Evolutionary conservation across 2,329 filamentous ascomycete genomes (phyloP).

Genomic region (Botrytis byssoidea): DNA sequence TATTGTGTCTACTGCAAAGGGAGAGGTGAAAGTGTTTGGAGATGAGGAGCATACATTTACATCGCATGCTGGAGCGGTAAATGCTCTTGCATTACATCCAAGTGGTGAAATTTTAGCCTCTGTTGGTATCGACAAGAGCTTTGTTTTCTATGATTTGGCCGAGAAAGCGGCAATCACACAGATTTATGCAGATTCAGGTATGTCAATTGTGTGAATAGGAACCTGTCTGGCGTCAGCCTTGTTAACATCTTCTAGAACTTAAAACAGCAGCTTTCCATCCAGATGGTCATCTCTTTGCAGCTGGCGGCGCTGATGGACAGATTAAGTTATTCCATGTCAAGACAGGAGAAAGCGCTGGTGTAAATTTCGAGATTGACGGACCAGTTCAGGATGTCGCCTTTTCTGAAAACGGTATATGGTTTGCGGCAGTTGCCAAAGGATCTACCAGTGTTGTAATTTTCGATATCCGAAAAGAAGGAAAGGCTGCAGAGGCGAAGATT

Average conservation of each 20-base stretch:
- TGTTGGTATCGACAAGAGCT: conserved; percentile 87
- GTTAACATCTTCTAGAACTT: conserved; percentile 32
- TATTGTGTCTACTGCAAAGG: conserved; percentile 37
- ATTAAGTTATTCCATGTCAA: conserved; percentile 90
- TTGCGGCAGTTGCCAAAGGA: conserved; percentile 77
- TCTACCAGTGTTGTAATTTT: conserved; percentile 82
- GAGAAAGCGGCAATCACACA: conserved; percentile 69
- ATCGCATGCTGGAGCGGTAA: conserved; percentile 82
- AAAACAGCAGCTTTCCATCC: conserved; percentile 86
- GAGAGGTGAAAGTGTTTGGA: conserved; percentile 73
- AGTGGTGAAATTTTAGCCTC: conserved; percentile 81
- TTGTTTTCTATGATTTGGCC: conserved; percentile 80
- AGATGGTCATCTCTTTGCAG: conserved; percentile 90
- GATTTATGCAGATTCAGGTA: conserved; percentile 77
- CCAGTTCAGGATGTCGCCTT: conserved; percentile 77
- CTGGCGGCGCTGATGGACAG: conserved; percentile 74
- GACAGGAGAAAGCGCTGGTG: conserved; percentile 67
- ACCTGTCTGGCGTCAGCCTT: not conserved
- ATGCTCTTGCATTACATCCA: conserved; percentile 76
- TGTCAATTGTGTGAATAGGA: conserved; percentile 40
- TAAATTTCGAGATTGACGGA: conserved; percentile 66
- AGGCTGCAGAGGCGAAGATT: conserved; percentile 76
- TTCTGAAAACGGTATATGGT: conserved; percentile 96
- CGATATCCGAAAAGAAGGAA: conserved; percentile 88
- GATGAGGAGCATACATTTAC: conserved; percentile 67